A percentile compares a stretch with the other conserved stretches of the same genome.
phyloP scores from a whole-genome alignment of 192 early-diverging fungal genomes.

The Dissophora globulifera region DNA sequence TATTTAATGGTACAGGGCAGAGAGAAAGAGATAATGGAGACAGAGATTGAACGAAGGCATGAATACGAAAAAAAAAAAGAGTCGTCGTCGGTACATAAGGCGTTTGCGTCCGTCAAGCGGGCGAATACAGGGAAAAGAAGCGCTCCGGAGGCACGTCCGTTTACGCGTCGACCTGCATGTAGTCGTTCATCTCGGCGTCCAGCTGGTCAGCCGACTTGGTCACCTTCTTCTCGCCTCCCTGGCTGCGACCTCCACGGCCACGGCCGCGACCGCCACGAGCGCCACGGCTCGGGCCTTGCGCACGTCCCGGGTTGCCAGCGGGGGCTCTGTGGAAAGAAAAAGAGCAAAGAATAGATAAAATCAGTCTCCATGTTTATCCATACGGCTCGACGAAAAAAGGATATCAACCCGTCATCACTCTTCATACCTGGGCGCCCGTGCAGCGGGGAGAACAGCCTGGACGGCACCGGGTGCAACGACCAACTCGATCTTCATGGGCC shows the following conservation, averaged over 20 bases:
- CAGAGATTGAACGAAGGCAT: neutral
- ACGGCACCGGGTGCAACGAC: slow-evolving; percentile 51
- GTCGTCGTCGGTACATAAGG: too few species aligned
- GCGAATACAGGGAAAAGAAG: too few species aligned
- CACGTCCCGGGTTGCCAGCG: slow-evolving; percentile 10
- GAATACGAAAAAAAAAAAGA: neutral
- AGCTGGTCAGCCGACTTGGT: slow-evolving; percentile 58
- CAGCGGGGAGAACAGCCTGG: slow-evolving; percentile 42
- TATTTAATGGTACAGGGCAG: too few species aligned
- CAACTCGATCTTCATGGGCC: slow-evolving; percentile 59
- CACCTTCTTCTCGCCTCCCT: slow-evolving; percentile 33
- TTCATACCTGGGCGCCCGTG: slow-evolving; percentile 30
- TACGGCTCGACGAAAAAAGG: too few species aligned
- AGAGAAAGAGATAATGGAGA: too few species aligned
- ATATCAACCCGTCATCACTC: too few species aligned
- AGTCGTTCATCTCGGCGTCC: slow-evolving; percentile 60
- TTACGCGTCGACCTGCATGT: slow-evolving; percentile 61
- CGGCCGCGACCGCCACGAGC: slow-evolving; percentile 38
- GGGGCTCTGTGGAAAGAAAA: too few species aligned
- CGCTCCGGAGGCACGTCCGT: neutral
- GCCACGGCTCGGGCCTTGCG: slow-evolving; percentile 16
- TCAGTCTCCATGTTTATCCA: too few species aligned
- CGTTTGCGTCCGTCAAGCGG: too few species aligned
- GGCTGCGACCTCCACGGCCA: slow-evolving; percentile 46
- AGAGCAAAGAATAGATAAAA: neutral